Evolutionary conservation across 768 basidiomycete species (phyloP), one percentile per base, ranked within the genome.

Genomic region (Macrolepiota albuminosa): DNA sequence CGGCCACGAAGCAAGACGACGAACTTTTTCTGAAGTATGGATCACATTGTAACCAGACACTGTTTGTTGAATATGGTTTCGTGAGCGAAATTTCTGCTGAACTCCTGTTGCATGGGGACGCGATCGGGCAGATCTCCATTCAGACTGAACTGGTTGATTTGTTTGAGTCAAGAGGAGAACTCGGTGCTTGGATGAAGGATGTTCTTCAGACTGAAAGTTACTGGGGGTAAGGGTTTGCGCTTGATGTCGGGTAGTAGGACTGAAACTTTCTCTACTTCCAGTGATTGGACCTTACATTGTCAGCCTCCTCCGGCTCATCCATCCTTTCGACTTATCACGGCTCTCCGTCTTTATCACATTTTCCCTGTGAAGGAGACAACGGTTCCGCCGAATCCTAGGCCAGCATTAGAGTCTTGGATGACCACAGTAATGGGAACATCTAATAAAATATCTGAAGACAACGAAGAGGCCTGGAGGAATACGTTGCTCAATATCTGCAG

Each of bases 31-130:
- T 98, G 59, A 82, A 81, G 53, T 98, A 98, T 65, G 95, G 94
- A 0, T 69, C 75, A 6, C 95, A 96, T 71, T 73, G 85, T 29
- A 95, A 94, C 63, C 78, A 81, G 45, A 87, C 81, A 3, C 71
- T 98, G 26, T 89, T 95, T 68, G 79, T 86, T 24, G 96, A 98
- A 70, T 98, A 98, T 71, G 96, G 95, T 0, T 98, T 98, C 69
- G 81, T 89, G 36, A 79, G 81, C 63, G 33, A 62, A 16, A 64
- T 75, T 16, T 64, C 71, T 9, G 56, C 69, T 11, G 69, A 73
- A 11, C 69, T 60, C 9, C 49, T 72, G 29, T 51, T 57, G 21
- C 62, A 62, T 14, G 73, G 75, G 24, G 63, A 63, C 10, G 68
- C 73, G 34, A 65, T 72, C 6, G 83, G 82, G 16, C 87, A 92